Conservation (phyloP, 2,329 filamentous ascomycete species). For the Alternaria arborescens region DNA sequence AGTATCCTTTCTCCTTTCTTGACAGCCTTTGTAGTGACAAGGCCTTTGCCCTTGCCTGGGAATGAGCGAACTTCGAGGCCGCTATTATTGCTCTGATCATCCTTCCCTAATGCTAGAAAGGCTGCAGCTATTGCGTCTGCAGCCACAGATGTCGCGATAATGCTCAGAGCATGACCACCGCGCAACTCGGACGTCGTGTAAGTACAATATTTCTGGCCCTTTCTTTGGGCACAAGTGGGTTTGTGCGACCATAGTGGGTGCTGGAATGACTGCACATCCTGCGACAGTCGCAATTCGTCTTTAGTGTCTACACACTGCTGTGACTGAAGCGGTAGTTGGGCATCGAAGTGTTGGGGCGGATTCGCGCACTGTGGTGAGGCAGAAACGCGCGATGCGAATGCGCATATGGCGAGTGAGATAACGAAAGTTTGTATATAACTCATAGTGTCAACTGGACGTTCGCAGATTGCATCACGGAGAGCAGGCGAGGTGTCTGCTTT, state of each 20-base stretch:
- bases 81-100: neutral
- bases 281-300: neutral
- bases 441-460: slow-evolving; percentile 19
- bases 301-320: slow-evolving; percentile 13
- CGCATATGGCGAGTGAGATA: slow-evolving; percentile 14
- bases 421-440: slow-evolving; percentile 12
- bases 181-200: slow-evolving; percentile 25
- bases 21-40: slow-evolving; percentile 26
- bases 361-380: slow-evolving; percentile 20
- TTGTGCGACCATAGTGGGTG: slow-evolving; percentile 24
- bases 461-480: slow-evolving; percentile 2
- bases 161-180: slow-evolving; percentile 27
- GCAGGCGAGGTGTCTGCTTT: slow-evolving; percentile 14
- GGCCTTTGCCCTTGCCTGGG: slow-evolving; percentile 35
- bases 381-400: slow-evolving; percentile 1
- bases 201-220: slow-evolving; percentile 27
- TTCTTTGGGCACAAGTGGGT: slow-evolving; percentile 23
- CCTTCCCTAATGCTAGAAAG: slow-evolving; percentile 12
- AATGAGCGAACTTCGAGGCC: slow-evolving; percentile 26
- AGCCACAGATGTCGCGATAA: slow-evolving; percentile 30
- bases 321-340: slow-evolving; percentile 18
- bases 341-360: slow-evolving; percentile 17
- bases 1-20: slow-evolving; percentile 28
- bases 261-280: neutral
- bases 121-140: slow-evolving; percentile 22